Evolutionary conservation across 306 rosid species (phyloP), one percentile per base, ranked within the genome.

Genomic region (Biancaea sappan): DNA sequence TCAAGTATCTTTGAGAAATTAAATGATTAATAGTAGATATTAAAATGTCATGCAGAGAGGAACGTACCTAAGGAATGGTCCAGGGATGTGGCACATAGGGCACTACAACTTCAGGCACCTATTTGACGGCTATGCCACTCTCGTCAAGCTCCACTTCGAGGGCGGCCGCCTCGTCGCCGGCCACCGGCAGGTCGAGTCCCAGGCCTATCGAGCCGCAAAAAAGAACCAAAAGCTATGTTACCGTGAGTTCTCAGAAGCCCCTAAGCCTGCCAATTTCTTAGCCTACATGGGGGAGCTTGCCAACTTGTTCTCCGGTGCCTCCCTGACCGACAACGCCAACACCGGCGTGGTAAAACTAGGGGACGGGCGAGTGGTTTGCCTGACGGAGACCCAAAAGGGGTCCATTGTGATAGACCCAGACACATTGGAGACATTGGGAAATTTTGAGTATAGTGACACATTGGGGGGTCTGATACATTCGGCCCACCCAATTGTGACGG

Each of bases 371-470:
- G 99, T 94, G 16, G 89, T 94, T 35, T 94, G 99, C 50, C 64
- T 94, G 6, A 92, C 99, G 0, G 99, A 94, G 84, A 94, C 99
- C 1, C 99, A 94, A 13, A 94, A 92, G 19, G 99, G 97, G 12
- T 92, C 99, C 0, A 86, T 92, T 11, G 81, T 92, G 26, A 77
- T 94, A 54, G 89, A 94, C 32, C 96, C 99, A 0, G 51, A 66
- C 40, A 87, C 96, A 0, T 50, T 94, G 58, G 96, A 94, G 8
- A 94, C 99, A 0, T 0, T 86, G 18, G 96, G 92, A 6, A 84
- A 79, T 50, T 92, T 94, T 35, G 90, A 88, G 81, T 94, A 88
- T n/a, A 87, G 81, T 66, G 99, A 94, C 31, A 72, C 89, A 0
- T 63, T 94, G 26, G 97, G 99, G 1, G 99, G 99, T 8, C 44